Evolutionary conservation across 75 land plant genomes (phyloP).

Genomic region (Larix kaempferi): DNA sequence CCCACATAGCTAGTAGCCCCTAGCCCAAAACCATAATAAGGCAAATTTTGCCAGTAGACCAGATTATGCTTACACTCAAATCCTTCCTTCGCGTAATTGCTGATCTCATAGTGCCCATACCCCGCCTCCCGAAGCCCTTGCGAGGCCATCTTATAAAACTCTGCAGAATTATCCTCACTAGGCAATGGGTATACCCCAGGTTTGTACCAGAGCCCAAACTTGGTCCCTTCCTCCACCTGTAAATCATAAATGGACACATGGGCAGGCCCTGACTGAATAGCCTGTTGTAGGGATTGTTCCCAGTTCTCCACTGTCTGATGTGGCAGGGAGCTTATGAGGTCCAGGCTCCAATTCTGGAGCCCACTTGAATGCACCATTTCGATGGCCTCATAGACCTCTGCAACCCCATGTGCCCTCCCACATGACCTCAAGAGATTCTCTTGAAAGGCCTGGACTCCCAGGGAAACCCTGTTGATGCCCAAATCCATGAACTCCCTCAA

Average conservation of each 20-base stretch:
- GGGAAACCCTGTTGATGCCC: constrained; percentile 88
- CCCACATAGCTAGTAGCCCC: constrained; percentile 81
- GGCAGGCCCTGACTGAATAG: constrained; percentile 54
- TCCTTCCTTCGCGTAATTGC: constrained; percentile 78
- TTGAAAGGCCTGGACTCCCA: constrained; percentile 95
- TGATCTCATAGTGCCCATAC: constrained; percentile 88
- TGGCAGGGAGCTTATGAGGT: constrained; percentile 90
- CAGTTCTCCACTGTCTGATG: constrained; percentile 77
- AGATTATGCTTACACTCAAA: constrained; percentile 82
- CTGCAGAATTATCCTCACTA: constrained; percentile 68
- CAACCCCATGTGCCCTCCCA: constrained; percentile 84
- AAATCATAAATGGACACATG: constrained; percentile 93
- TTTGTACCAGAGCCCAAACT: constrained; percentile 75
- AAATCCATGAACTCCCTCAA: constrained; percentile 51
- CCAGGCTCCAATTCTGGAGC: constrained; percentile 87
- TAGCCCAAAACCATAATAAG: constrained; percentile 89
- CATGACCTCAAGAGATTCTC: constrained; percentile 67
- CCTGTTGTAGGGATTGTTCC: constrained; percentile 65
- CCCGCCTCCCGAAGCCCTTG: constrained; percentile 57
- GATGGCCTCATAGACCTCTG: constrained; percentile 79
- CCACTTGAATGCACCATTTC: constrained; percentile 54
- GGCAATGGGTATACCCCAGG: constrained; percentile 90
- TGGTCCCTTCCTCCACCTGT: constrained; percentile 95
- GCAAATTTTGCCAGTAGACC: constrained; percentile 77
- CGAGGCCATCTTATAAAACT: constrained; percentile 76